Evolutionary conservation across 164 flowering plant species (phyloP).

Genomic region (Liriodendron chinense): DNA sequence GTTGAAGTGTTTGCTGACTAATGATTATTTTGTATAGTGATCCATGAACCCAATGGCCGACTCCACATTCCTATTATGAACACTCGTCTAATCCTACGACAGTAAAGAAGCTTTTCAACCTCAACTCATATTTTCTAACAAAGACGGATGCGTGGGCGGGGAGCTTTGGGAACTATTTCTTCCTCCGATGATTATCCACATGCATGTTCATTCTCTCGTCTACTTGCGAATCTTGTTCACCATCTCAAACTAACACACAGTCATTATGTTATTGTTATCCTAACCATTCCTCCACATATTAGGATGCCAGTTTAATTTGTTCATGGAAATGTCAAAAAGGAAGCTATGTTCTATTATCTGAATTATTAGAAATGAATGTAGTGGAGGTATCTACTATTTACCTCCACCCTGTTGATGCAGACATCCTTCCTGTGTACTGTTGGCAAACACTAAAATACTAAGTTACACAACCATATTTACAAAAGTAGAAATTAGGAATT

Average conservation of each 20-base stretch:
- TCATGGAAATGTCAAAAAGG: background rate
- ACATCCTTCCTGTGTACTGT: no score
- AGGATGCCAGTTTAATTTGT: background rate
- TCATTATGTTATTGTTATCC: background rate
- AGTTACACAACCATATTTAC: no score
- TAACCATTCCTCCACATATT: background rate
- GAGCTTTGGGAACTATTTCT: conserved; percentile 67
- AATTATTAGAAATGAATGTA: background rate
- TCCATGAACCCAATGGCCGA: conserved; percentile 86
- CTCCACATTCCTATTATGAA: conserved; percentile 71
- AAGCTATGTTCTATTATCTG: background rate
- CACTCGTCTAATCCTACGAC: conserved; percentile 94
- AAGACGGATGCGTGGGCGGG: conserved; percentile 99
- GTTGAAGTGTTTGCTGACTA: conserved; percentile 7
- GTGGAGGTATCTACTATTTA: no score
- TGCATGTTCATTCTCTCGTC: no score
- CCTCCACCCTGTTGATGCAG: no score
- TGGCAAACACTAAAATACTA: no score
- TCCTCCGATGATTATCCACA: conserved; percentile 90
- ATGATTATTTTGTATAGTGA: conserved; percentile 52
- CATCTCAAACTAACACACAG: background rate
- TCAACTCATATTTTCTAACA: conserved; percentile 80
- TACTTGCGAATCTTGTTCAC: no score
- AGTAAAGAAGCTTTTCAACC: conserved; percentile 89
- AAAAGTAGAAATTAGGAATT: no score